Evolutionary conservation across 495 filamentous ascomycete genomes (phyloP), one percentile per base, ranked within the genome.

Genomic region (Penicillium parvum): DNA sequence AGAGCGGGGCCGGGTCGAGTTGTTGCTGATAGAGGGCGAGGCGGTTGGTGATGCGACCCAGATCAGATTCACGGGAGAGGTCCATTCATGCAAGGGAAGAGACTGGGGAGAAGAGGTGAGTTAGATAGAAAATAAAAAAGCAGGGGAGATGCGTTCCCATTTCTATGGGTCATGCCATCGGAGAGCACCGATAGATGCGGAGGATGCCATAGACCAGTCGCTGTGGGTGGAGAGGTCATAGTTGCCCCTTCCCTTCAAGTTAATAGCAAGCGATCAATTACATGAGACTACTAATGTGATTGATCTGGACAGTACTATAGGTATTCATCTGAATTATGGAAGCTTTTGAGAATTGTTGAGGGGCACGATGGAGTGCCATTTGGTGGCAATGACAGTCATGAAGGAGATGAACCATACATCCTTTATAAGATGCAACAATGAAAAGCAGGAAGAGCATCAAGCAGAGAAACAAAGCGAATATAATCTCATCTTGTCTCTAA

Each of bases 171-270:
- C 39, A 22, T 35, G 35, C 53, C 52, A 57, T 71, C 67, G 67
- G 67, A 71, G 65, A 40, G 44, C 53, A 63, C 67, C 67, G 67
- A 71, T 50, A 55, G 43, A 49, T 57, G 51, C 65, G 66, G 65
- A 65, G 66, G 54, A 58, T 57, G 57, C 64, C 66, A 65, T 59
- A 49, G 19, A 36, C 28, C 27, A 21, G 21, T 37, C 32, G 17
- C 28, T 17, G 20, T 17, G 20, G 44, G 28, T 37, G 43, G 49
- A 47, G 37, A 40, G 40, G 25, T 9, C 16, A 42, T 30, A 36
- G 19, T 38, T 16, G 28, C 17, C 35, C 30, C n/a, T n/a, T n/a
- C n/a, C n/a, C n/a, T n/a, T n/a, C n/a, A n/a, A n/a, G n/a, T n/a
- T n/a, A n/a, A n/a, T n/a, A n/a, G n/a, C n/a, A n/a, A n/a, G n/a